phyloP scores from a whole-genome alignment of 495 filamentous ascomycete genomes.

The Talaromyces liani region DNA sequence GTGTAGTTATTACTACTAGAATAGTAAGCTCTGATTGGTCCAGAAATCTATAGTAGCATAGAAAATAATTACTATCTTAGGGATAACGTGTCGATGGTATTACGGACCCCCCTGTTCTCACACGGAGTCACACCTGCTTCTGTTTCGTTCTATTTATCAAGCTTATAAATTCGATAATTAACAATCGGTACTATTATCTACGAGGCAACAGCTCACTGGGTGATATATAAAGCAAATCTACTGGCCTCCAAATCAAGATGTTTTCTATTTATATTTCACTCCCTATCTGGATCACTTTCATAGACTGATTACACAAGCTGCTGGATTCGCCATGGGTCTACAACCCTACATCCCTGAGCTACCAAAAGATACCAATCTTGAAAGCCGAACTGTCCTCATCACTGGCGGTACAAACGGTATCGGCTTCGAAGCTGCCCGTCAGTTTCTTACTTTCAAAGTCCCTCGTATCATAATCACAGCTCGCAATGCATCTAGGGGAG shows the following conservation, averaged over 20 bases:
- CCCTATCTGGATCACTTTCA: not conserved
- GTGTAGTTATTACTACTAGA: too few relatives aligned
- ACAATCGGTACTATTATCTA: not conserved
- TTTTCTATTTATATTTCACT: not conserved
- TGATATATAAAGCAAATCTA: not conserved
- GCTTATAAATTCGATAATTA: not conserved
- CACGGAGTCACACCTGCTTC: not conserved
- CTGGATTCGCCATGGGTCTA: not conserved
- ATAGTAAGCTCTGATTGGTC: too few relatives aligned
- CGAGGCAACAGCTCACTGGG: not conserved
- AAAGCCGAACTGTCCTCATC: slow-evolving; percentile 38
- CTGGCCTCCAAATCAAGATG: not conserved
- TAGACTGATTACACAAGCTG: not conserved
- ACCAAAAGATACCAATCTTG: slow-evolving; percentile 7
- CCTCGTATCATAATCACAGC: slow-evolving; percentile 19
- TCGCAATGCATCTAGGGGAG: slow-evolving; percentile 16
- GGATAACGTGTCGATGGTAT: too few relatives aligned
- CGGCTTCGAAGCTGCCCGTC: slow-evolving; percentile 39
- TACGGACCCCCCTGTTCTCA: too few relatives aligned
- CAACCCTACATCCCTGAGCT: not conserved
- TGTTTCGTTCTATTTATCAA: not conserved
- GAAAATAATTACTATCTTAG: too few relatives aligned
- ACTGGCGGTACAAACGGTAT: slow-evolving; percentile 49
- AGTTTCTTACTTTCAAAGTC: slow-evolving; percentile 18
- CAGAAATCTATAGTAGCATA: too few relatives aligned